Base-by-base conservation (phyloP, 768 basidiomycete species). In the Chalciporus sphaerocephalus region DNA sequence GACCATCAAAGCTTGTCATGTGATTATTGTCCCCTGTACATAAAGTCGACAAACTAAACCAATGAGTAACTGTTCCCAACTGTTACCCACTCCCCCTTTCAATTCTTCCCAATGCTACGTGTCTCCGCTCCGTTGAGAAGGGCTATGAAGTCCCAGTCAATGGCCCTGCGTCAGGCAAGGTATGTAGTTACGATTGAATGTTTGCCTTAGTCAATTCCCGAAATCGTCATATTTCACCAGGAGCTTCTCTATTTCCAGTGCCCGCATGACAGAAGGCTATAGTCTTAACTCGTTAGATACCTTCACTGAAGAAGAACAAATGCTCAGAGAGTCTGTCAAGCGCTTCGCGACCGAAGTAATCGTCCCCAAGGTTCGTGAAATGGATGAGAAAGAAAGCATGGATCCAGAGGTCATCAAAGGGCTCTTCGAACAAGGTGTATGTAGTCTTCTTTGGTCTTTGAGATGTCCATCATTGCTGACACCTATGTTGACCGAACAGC, bases 341-440 rank as follows among this genome's bases (percentile, higher is more conserved):
- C 85, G 90, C 21, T 98, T 97, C 57, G 91, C 94, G 0, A 74
- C 78, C 41, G 93, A 98, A 41, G 84, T 95, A 22, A 80, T 99
- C 16, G 88, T 70, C 3, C 96, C 96, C 38, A 90, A 84, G 65
- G 94, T 96, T 47, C 79, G 83, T 17, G 92, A 94, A 65, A 99
- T 99, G 96, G 96, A 99, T 60, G 96, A 99, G 75, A 87, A 84
- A 44, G 95, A 99, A 69, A 70, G 65, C 46, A 98, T 99, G 95
- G 93, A 97, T 62, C 81, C 89, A 1, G 75, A 70, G 0, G 65
- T 99, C 51, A 90, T 98, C 60, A 74, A 87, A 57, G 91, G 83
- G 0, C 75, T 97, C 11, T 99, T 97, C 51, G 92, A 96, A 40
- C 92, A 96, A 69, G 96, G 96, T n/a, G n/a, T n/a, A n/a, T n/a